Evolutionary conservation across 2,329 filamentous ascomycete species (phyloP).

Genomic region (Colletotrichum phormii): DNA sequence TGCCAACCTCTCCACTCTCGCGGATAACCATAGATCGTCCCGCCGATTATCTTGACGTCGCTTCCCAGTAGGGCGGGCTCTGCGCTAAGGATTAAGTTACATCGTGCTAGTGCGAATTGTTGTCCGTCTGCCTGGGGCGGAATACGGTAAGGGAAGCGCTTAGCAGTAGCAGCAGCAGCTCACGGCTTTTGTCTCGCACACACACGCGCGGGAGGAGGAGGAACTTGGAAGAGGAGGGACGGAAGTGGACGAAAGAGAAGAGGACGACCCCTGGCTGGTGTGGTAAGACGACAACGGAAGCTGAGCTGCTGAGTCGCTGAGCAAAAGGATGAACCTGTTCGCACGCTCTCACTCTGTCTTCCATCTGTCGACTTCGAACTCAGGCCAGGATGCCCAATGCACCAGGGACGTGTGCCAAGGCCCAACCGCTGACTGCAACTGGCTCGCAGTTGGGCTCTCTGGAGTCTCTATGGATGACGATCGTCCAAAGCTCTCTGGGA

Average conservation of each 20-base stretch:
- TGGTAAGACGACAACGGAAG: constrained; percentile 3
- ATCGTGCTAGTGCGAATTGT: neutral
- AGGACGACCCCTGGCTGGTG: neutral
- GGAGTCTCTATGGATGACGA: constrained; percentile 8
- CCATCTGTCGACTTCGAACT: neutral
- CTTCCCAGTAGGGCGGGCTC: neutral
- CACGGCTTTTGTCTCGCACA: neutral
- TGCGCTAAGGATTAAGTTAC: neutral
- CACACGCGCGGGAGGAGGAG: neutral
- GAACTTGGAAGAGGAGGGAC: no score
- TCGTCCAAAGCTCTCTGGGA: constrained; percentile 15
- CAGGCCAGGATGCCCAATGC: constrained; percentile 19
- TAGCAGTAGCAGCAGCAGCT: neutral
- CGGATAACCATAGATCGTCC: constrained; percentile 19
- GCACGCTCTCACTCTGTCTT: neutral
- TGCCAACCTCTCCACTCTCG: constrained; percentile 18
- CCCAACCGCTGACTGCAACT: neutral
- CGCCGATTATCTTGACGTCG: constrained; percentile 8
- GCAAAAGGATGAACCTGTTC: neutral
- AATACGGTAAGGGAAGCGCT: neutral
- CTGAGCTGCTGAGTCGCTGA: neutral
- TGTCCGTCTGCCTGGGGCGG: neutral
- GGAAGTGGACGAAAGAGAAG: neutral
- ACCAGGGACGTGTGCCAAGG: constrained; percentile 30
- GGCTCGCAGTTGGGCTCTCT: constrained; percentile 1